Conservation (phyloP, 2,329 filamentous ascomycete genomes). For the Clonostachys byssicola region DNA sequence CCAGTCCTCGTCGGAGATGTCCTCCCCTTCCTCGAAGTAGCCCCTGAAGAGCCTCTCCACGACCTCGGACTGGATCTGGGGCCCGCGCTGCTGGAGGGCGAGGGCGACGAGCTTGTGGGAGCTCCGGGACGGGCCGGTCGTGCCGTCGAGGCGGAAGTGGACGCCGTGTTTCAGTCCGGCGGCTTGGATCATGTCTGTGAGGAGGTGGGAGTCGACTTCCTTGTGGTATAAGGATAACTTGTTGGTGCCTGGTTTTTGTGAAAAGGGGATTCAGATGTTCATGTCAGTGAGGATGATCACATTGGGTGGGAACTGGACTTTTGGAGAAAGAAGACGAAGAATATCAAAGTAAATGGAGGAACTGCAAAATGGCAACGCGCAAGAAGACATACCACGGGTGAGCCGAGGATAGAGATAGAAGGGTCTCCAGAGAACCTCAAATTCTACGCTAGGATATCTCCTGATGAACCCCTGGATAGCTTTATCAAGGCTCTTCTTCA, state of each 20-base stretch:
- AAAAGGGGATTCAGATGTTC: conserved; percentile 2
- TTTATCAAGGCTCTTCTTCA: conserved; percentile 36
- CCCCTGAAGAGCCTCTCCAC: conserved; percentile 34
- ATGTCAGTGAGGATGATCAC: background rate
- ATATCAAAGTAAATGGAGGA: background rate
- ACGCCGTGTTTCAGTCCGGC: conserved; percentile 29
- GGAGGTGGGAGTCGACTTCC: conserved; percentile 16
- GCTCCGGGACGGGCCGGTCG: conserved; percentile 36
- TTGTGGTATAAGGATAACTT: conserved; percentile 29
- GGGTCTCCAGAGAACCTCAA: conserved; percentile 41
- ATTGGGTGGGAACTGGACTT: no score
- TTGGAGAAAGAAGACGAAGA: background rate
- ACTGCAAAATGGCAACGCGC: no score
- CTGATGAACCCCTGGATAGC: conserved; percentile 35
- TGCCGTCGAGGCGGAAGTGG: conserved; percentile 31
- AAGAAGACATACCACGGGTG: conserved; percentile 11
- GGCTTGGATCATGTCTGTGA: conserved; percentile 21
- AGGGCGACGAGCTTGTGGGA: conserved; percentile 43
- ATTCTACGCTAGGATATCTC: conserved; percentile 34
- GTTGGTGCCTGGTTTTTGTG: conserved; percentile 17
- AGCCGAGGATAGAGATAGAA: conserved; percentile 37
- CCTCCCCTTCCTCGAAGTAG: conserved; percentile 33
- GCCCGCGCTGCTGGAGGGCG: conserved; percentile 22
- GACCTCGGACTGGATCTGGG: conserved; percentile 28
- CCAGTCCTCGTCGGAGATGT: conserved; percentile 33